These are phyloP conservation scores for Monosporascus sp. DNA, from an alignment of 2,329 filamentous ascomycete species.

Conservation along the genomic window DNA sequence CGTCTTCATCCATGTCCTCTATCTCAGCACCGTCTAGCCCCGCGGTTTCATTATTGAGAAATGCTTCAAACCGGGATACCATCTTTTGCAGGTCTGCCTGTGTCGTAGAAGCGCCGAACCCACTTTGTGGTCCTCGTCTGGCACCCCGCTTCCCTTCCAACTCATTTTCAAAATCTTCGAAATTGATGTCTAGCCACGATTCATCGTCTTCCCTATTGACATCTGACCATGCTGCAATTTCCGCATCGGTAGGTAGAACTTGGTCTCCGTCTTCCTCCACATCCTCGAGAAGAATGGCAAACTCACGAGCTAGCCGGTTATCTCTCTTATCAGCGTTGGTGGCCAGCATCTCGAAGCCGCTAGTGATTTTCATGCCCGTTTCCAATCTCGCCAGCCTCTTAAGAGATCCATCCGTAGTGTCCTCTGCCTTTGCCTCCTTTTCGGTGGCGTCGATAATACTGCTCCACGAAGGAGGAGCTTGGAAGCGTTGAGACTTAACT, in stretches of 20 bases:
- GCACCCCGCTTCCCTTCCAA: constrained; percentile 47
- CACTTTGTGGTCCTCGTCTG: constrained; percentile 19
- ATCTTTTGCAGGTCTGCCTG: constrained; percentile 82
- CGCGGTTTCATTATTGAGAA: constrained; percentile 79
- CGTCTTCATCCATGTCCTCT: constrained; percentile 64
- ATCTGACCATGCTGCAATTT: constrained; percentile 66
- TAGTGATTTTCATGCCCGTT: constrained; percentile 82
- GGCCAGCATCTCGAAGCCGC: constrained; percentile 85
- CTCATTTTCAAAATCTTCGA: constrained; percentile 80
- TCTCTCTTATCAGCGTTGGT: constrained; percentile 62
- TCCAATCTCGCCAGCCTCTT: constrained; percentile 44
- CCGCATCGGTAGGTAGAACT: constrained; percentile 61
- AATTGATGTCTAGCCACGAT: constrained; percentile 87
- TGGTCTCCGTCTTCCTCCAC: constrained; percentile 63
- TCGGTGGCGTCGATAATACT: constrained; percentile 27
- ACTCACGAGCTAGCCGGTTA: constrained; percentile 65
- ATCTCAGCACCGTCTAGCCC: constrained; percentile 73
- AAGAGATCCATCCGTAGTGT: constrained; percentile 15
- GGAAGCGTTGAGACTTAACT: constrained; percentile 78
- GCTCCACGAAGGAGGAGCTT: constrained; percentile 52
- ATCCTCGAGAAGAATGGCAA: constrained; percentile 71
- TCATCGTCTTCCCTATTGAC: constrained; percentile 70
- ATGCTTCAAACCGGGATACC: constrained; percentile 87
- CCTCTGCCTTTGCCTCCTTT: constrained; percentile 5
- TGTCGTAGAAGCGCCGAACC: constrained; percentile 60